Percentiles rank a stretch among this genome's conserved stretches.
These are phyloP conservation scores for Phylloporus arenicola DNA, from an alignment of 768 basidiomycete genomes.

Conservation along the genomic window DNA sequence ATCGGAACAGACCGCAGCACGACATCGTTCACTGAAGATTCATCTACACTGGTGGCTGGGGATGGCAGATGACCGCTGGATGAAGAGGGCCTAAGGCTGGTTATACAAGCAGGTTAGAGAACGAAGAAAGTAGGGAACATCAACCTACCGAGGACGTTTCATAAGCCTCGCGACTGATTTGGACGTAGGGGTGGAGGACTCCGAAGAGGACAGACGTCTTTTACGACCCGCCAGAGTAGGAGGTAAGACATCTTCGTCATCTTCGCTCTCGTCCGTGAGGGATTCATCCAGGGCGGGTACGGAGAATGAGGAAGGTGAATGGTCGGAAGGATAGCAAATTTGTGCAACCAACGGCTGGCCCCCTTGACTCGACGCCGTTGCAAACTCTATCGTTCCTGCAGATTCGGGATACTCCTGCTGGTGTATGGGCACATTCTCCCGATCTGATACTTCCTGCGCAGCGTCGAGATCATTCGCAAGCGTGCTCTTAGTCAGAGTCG, in stretches of 20 bases:
- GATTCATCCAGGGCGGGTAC: slow-evolving; percentile 6
- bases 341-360: slow-evolving; percentile 5
- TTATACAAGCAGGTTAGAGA: no score
- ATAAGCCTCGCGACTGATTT: not conserved
- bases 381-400: not conserved
- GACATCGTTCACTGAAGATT: no score
- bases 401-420: not conserved
- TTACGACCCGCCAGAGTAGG: slow-evolving; percentile 12
- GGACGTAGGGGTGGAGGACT: not conserved
- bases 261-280: slow-evolving; percentile 10
- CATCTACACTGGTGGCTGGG: no score
- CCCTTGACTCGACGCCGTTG: not conserved
- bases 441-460: slow-evolving; percentile 27
- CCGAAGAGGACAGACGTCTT: slow-evolving; percentile 3
- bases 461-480: slow-evolving; percentile 27
- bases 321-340: slow-evolving; percentile 2
- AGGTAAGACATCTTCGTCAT: slow-evolving; percentile 8
- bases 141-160: not conserved
- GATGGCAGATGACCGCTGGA: no score
- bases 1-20: no score
- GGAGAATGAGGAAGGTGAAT: not conserved
- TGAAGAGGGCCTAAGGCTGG: no score
- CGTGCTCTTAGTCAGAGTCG: slow-evolving; percentile 22
- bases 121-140: not conserved
- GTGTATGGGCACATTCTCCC: not conserved